Conservation (phyloP, 164 flowering plant genomes). For the Magnolia officinalis region DNA sequence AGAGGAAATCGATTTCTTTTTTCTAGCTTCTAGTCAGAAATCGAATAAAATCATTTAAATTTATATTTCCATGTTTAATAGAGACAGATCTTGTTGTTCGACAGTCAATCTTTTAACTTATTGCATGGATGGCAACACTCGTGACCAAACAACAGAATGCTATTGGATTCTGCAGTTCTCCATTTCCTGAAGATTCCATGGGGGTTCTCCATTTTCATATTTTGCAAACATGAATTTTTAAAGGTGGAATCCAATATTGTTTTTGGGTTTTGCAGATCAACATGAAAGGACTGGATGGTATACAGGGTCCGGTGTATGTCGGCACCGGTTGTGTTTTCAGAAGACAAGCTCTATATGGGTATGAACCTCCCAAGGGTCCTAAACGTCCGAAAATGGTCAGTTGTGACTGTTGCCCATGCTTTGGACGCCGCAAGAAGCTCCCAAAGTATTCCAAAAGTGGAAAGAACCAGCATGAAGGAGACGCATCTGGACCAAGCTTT, state of each 20-base stretch:
- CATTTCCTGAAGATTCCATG: neutral
- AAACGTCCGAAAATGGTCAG: slow-evolving; percentile 95
- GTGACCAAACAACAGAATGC: too few species aligned
- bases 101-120: too few species aligned
- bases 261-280: slow-evolving; percentile 61
- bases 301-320: slow-evolving; percentile 93
- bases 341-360: slow-evolving; percentile 91
- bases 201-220: neutral
- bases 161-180: neutral
- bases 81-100: too few species aligned
- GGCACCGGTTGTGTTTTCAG: slow-evolving; percentile 94
- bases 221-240: too few species aligned
- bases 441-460: slow-evolving; percentile 32
- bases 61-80: too few species aligned
- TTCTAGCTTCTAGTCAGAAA: too few species aligned
- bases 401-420: slow-evolving; percentile 91
- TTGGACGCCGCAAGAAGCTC: slow-evolving; percentile 66
- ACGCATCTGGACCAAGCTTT: slow-evolving; percentile 23
- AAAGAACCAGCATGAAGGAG: slow-evolving; percentile 27
- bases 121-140: too few species aligned
- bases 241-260: neutral
- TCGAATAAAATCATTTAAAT: too few species aligned
- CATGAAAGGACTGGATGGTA: slow-evolving; percentile 93
- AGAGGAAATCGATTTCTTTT: too few species aligned
- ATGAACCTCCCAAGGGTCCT: slow-evolving; percentile 79